Evolutionary conservation across 2,329 filamentous ascomycete species (phyloP).

Genomic region (Aureobasidium sp.): DNA sequence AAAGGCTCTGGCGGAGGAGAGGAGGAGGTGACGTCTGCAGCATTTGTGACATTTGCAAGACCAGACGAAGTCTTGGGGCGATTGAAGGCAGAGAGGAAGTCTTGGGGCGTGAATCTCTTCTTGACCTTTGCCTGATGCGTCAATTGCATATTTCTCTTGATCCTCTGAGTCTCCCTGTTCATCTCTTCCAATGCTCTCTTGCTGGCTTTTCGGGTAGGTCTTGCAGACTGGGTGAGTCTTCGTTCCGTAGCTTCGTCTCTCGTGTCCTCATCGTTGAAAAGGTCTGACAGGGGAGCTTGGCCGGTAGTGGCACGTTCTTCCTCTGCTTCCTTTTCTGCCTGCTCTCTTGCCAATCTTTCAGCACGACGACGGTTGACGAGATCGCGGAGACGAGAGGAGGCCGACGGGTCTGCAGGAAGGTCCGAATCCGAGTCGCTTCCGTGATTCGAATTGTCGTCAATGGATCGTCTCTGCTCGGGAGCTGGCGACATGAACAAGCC

Average conservation of each 20-base stretch:
- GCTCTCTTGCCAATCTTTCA: constrained; percentile 62
- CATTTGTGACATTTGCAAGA: constrained; percentile 41
- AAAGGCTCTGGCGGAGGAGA: constrained; percentile 41
- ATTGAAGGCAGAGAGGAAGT: constrained; percentile 70
- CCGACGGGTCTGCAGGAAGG: constrained; percentile 33
- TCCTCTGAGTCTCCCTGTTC: constrained; percentile 85
- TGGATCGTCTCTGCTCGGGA: background rate
- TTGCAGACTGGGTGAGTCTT: constrained; percentile 58
- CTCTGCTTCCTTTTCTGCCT: constrained; percentile 40
- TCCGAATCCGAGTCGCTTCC: constrained; percentile 21
- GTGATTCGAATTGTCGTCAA: background rate
- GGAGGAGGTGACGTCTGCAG: constrained; percentile 24
- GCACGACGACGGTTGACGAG: constrained; percentile 67
- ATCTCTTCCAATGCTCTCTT: constrained; percentile 95
- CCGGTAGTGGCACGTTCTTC: constrained; percentile 23
- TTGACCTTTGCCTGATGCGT: constrained; percentile 79
- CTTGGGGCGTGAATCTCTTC: constrained; percentile 80
- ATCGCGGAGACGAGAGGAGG: constrained; percentile 54
- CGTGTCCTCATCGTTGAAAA: constrained; percentile 38
- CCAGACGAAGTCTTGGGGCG: constrained; percentile 7
- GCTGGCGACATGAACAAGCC: constrained; percentile 14
- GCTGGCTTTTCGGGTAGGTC: constrained; percentile 76
- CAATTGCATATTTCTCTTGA: constrained; percentile 84
- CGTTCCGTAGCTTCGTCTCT: constrained; percentile 45
- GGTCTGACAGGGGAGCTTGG: constrained; percentile 17